Conservation (phyloP, 1,284 basidiomycete genomes). For the Hemileia vastatrix region DNA sequence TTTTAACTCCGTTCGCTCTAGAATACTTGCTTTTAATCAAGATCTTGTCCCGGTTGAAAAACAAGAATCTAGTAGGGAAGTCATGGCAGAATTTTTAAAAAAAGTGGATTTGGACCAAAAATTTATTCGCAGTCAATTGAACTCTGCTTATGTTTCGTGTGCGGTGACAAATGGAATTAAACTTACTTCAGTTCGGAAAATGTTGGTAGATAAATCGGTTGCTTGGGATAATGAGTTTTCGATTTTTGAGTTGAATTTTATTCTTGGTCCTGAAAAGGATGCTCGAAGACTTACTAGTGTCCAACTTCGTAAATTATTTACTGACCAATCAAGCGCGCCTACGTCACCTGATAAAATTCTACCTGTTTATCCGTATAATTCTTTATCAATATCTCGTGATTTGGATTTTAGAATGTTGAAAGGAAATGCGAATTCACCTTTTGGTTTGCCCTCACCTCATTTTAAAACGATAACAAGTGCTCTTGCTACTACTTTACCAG, state of each 20-base stretch:
- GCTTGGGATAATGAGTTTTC: constrained; percentile 83
- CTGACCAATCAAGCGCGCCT: constrained; percentile 45
- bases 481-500: constrained; percentile 17
- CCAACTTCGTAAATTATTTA: constrained; percentile 50
- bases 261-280: constrained; percentile 48
- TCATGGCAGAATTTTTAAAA: constrained; percentile 66
- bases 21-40: constrained; percentile 50
- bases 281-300: constrained; percentile 42
- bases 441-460: constrained; percentile 20
- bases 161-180: constrained; percentile 73
- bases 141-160: constrained; percentile 62
- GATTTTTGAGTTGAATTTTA: constrained; percentile 28
- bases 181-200: constrained; percentile 74
- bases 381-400: too few species aligned
- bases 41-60: constrained; percentile 17
- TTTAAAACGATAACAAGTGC: constrained; percentile 22
- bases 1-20: constrained; percentile 52
- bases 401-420: too few species aligned
- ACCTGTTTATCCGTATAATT: constrained; percentile 25
- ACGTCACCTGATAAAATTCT: constrained; percentile 33
- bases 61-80: constrained; percentile 45
- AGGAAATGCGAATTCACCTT: too few species aligned
- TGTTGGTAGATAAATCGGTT: constrained; percentile 88
- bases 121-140: constrained; percentile 12
- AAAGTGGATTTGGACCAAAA: constrained; percentile 34